Base-by-base conservation (phyloP, 345 rosid genomes). In the Ricinus communis region DNA sequence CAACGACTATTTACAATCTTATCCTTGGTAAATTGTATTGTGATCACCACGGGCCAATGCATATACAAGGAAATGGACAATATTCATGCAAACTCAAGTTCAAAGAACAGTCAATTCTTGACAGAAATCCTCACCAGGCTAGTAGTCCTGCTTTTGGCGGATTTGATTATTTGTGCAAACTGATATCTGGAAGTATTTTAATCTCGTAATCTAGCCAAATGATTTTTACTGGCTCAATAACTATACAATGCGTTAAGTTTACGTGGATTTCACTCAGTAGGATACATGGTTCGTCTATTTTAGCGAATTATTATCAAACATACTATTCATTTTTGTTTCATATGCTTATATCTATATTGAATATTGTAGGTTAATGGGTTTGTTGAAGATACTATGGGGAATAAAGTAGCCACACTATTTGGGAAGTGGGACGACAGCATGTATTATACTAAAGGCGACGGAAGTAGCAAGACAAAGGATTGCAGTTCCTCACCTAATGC, bases 341-440 rank as follows among this genome's bases (percentile, higher is more conserved):
- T 36, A 62, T 16, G 52, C 56, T 31, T 24, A 30, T 54, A 67
- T 74, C 56, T 59, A 45, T 4, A 15, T 74, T 91, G 97, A 91
- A 92, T 66, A 84, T 87, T 75, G 94, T 33, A 95, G 99, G 97
- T 96, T 61, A 84, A 91, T 74, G 99, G 99, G 56, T 83, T 81
- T 80, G 91, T 96, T 66, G 98, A 93, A 82, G 97, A 90, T 69
- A 68, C 75, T 75, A 27, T 71, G 27, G 94, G 94, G 22, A 68
- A 79, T 70, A 96, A 88, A 72, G 86, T 79, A 41, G 96, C 96
- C 25, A 85, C 91, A n/a, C 25, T 96, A 62, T 85, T 77, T 78
- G 99, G 99, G 79, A 96, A 91, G 82, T 96, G 99, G 99, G 89
- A 93, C 75, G 98, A 95, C 76, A 84, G 93, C 70, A 84, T 95